Conservation (phyloP, 192 early-diverging fungal genomes). For the Helicostylum pulchrum region DNA sequence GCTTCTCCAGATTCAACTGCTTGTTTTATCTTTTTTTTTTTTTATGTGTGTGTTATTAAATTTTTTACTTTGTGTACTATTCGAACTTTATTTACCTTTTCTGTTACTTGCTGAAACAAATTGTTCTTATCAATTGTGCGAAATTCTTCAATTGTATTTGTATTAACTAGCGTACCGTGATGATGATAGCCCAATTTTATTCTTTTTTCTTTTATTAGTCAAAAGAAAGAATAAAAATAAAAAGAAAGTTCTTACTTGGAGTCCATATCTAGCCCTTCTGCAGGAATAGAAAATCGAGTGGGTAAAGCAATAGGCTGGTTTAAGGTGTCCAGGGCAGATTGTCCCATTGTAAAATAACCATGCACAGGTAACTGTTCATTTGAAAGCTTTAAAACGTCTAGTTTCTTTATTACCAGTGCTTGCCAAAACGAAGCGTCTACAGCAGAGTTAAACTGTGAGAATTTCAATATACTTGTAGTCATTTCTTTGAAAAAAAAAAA, state of each 20-base stretch:
- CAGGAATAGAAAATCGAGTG: conserved; percentile 61
- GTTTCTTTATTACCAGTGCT: conserved; percentile 75
- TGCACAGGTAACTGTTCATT: conserved; percentile 53
- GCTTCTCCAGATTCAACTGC: conserved; percentile 68
- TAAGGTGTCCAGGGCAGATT: conserved; percentile 26
- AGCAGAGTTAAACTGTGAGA: conserved; percentile 77
- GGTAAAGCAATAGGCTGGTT: conserved; percentile 43
- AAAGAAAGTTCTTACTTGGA: neutral
- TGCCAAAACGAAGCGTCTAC: conserved; percentile 93
- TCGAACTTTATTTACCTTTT: no score
- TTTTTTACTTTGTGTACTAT: no score
- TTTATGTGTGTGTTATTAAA: neutral
- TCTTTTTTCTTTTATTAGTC: neutral
- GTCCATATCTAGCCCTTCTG: conserved; percentile 46
- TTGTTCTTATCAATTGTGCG: conserved; percentile 72
- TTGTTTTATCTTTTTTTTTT: conserved; percentile 60
- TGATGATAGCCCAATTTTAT: conserved; percentile 18
- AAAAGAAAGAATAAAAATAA: neutral
- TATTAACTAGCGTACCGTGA: conserved; percentile 72
- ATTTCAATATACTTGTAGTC: conserved; percentile 61
- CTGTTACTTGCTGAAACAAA: conserved; percentile 55
- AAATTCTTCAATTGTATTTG: conserved; percentile 95
- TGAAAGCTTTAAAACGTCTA: conserved; percentile 78
- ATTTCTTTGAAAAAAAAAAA: neutral
- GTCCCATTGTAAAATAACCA: conserved; percentile 63